Base-by-base conservation (phyloP, 108 stramenopile genomes). In the Pseudonitzschia delicatissima region DNA sequence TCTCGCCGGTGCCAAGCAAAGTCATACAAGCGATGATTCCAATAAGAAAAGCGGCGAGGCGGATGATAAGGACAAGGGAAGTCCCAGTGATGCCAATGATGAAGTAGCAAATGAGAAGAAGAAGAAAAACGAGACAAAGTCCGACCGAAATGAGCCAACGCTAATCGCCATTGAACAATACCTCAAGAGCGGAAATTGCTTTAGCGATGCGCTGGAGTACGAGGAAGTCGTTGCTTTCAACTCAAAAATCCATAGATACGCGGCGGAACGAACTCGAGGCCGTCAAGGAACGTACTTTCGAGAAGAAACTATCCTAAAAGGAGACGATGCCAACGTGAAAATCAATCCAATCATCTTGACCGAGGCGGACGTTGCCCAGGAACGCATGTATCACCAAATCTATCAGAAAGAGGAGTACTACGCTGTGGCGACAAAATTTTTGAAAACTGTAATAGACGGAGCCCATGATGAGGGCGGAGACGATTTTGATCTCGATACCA, bases 341-440 rank as follows among this genome's bases (percentile, higher is more conserved):
- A 51, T 51, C 12, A 25, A 51, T 25, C 50, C 50, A 8, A 51
- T 51, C 11, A 26, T 51, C 25, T 5, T 51, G 4, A 51, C 50
- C 4, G 50, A 25, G 6, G 57, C 15, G 33, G 57, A 58, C 18
- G 35, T 17, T 34, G 57, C 32, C 31, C 26, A 66, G 8, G 65
- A 66, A 49, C 48, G 4, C 3, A 4, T 59, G 17, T 72, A 72
- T 55, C 27, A 65, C 26, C 64, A 35, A 31, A 18, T 74, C 3
- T 68, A 74, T 32, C 36, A 67, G 29, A 47, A 62, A 44, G 73
- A 74, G 53, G 74, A 76, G 47, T 29, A 52, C 5, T 59, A 69
- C 57, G 48, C 63, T 20, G 23, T 76, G 32, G 74, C 63, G 27
- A 49, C 45, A 15, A 47, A 64, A 0, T 55, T 76, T 27, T 69